phyloP scores from a whole-genome alignment of 306 rosid genomes.

The Cotoneaster glaucophyllus region DNA sequence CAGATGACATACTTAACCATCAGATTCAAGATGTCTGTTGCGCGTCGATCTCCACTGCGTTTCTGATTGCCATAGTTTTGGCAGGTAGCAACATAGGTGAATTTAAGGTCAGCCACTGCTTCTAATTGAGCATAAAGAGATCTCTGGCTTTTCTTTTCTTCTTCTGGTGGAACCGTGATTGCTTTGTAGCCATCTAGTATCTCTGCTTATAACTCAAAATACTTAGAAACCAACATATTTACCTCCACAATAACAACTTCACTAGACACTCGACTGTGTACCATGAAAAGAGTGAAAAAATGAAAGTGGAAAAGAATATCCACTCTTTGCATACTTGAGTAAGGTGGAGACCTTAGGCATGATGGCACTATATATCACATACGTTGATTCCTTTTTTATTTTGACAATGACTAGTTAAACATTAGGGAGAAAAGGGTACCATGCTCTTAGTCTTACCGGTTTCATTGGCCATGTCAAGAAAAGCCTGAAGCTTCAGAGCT shows the following conservation, averaged over 20 bases:
- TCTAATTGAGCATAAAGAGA: conserved; percentile 85
- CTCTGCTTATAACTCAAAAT: conserved; percentile 41
- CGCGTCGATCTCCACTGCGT: conserved; percentile 95
- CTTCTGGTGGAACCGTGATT: conserved; percentile 72
- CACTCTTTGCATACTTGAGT: conserved; percentile 18
- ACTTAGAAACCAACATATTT: conserved; percentile 12
- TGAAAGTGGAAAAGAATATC: background rate
- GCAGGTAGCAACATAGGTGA: conserved; percentile 91
- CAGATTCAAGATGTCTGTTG: conserved; percentile 91
- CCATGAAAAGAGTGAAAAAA: background rate
- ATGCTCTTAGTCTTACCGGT: conserved; percentile 51
- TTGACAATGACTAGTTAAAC: background rate
- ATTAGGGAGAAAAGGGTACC: conserved; percentile 7
- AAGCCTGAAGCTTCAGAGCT: conserved; percentile 97
- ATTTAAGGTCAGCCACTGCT: conserved; percentile 95
- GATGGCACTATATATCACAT: conserved; percentile 8
- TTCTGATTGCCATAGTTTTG: conserved; percentile 95
- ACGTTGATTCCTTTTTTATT: background rate
- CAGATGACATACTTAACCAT: conserved; percentile 87
- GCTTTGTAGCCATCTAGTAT: conserved; percentile 94
- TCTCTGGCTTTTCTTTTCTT: conserved; percentile 80
- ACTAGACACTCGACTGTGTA: conserved; percentile 1
- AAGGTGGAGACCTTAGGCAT: background rate
- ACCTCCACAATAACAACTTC: conserved; percentile 15
- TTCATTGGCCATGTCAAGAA: conserved; percentile 95